phyloP scores from a whole-genome alignment of 169 alveolate genomes.

The Blepharisma undulans region DNA sequence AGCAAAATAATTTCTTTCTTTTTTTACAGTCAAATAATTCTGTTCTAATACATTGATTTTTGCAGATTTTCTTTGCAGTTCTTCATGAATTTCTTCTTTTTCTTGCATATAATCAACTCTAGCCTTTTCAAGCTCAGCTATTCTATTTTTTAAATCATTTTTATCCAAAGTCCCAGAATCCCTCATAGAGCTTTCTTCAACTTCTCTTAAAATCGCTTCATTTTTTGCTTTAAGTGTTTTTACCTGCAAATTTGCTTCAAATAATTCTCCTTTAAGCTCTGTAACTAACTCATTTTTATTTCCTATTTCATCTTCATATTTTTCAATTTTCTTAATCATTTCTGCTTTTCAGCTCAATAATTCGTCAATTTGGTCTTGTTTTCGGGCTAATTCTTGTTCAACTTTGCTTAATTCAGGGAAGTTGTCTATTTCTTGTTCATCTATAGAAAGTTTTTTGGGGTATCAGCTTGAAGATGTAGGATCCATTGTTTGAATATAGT shows the following conservation, averaged over 20 bases:
- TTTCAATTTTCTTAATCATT: not conserved
- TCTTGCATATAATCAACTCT: not conserved
- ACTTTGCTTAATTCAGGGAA: not conserved
- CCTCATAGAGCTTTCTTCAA: not conserved
- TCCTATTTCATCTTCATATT: not conserved
- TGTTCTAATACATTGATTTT: not conserved
- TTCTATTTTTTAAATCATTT: not conserved
- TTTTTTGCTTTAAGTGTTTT: not conserved
- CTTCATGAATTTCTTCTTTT: not conserved
- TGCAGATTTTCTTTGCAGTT: not conserved
- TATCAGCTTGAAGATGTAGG: not conserved
- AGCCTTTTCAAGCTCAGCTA: not conserved
- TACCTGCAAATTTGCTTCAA: not conserved
- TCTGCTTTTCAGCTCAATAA: not conserved
- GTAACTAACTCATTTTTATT: not conserved
- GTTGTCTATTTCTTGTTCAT: not conserved
- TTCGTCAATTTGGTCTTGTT: not conserved
- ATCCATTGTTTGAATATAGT: not conserved
- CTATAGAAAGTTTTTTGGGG: not conserved
- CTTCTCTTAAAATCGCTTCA: not conserved
- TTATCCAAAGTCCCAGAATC: not conserved
- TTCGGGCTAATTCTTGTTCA: not conserved
- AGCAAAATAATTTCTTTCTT: not conserved
- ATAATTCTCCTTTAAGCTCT: not conserved
- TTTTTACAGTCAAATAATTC: not conserved